Conservation (phyloP, 768 basidiomycete genomes). For the Russula virescens region DNA sequence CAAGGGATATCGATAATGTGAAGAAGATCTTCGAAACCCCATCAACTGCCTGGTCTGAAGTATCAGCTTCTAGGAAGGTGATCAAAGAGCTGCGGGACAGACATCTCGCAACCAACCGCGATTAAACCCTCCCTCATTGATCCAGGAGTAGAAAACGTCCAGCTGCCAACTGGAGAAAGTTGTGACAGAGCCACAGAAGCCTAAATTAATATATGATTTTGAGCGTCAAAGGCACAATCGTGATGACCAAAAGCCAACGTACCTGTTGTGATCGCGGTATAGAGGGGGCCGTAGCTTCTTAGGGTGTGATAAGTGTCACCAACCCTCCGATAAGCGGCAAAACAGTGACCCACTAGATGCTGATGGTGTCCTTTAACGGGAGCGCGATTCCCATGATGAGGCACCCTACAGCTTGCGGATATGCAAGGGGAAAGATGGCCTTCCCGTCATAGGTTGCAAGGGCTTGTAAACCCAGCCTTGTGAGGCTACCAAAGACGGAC, state of each 20-base stretch:
- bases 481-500: slow-evolving; percentile 81
- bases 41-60: slow-evolving; percentile 64
- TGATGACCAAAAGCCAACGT: slow-evolving; percentile 18
- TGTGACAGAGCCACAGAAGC: slow-evolving; percentile 93
- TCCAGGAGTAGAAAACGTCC: slow-evolving; percentile 81
- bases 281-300: slow-evolving; percentile 80
- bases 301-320: background rate
- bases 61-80: slow-evolving; percentile 3
- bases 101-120: slow-evolving; percentile 71
- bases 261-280: slow-evolving; percentile 87
- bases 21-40: slow-evolving; percentile 76
- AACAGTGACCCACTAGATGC: slow-evolving; percentile 55
- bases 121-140: slow-evolving; percentile 51
- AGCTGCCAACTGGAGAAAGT: slow-evolving; percentile 96
- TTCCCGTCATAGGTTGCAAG: slow-evolving; percentile 68
- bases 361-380: slow-evolving; percentile 65
- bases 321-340: slow-evolving; percentile 13
- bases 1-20: slow-evolving; percentile 71
- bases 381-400: slow-evolving; percentile 83
- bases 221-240: background rate
- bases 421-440: slow-evolving; percentile 76
- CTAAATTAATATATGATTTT: slow-evolving; percentile 35
- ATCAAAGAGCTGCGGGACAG: slow-evolving; percentile 29
- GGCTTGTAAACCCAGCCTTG: slow-evolving; percentile 71
- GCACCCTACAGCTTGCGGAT: slow-evolving; percentile 85